phyloP scores from a whole-genome alignment of 345 rosid genomes.

The Acer campestre region DNA sequence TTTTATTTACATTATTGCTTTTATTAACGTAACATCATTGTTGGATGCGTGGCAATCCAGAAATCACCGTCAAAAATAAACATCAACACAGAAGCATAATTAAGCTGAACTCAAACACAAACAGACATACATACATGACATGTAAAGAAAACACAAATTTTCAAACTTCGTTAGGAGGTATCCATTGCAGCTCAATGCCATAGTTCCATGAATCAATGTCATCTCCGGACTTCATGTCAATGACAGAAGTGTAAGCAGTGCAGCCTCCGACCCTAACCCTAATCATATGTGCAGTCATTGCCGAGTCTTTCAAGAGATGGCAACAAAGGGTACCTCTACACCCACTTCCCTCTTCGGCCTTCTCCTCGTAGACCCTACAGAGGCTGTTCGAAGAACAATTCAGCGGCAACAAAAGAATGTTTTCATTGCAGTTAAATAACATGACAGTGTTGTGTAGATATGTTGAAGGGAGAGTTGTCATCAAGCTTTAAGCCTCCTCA shows the following conservation, averaged over 20 bases:
- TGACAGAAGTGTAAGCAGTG: constrained; percentile 54
- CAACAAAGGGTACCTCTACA: constrained; percentile 59
- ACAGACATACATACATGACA: too few species aligned
- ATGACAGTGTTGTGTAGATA: constrained; percentile 63
- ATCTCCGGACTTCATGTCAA: constrained; percentile 34
- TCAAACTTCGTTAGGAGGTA: constrained; percentile 47
- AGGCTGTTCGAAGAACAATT: constrained; percentile 53
- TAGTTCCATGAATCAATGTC: too few species aligned
- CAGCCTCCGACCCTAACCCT: constrained; percentile 60
- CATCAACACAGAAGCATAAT: too few species aligned
- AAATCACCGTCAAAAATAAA: too few species aligned
- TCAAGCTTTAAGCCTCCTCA: constrained; percentile 50
- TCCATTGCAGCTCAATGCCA: constrained; percentile 65
- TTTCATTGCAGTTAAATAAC: constrained; percentile 53
- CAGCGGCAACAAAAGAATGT: constrained; percentile 46
- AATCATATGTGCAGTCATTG: constrained; percentile 53
- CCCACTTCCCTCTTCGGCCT: constrained; percentile 28
- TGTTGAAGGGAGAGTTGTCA: constrained; percentile 57
- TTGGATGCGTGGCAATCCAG: too few species aligned
- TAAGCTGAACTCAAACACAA: too few species aligned
- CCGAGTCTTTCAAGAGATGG: constrained; percentile 59
- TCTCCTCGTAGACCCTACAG: constrained; percentile 49
- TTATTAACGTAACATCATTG: too few species aligned
- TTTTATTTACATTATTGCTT: too few species aligned
- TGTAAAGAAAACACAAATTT: too few species aligned